Base-by-base conservation (phyloP, 2,329 filamentous ascomycete species). In the Phoma herbarum region DNA sequence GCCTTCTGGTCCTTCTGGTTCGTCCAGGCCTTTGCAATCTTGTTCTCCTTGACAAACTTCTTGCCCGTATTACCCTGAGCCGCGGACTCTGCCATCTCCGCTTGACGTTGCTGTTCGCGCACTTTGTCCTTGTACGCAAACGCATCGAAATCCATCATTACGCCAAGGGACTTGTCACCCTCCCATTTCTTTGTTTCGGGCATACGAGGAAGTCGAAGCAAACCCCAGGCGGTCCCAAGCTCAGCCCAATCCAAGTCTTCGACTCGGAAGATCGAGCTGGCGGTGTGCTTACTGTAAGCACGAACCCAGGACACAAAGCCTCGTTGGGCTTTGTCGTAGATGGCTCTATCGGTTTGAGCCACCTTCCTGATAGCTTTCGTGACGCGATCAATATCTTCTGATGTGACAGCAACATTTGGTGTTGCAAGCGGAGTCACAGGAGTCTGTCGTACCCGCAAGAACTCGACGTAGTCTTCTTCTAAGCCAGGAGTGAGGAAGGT, bases 251-350 rank as follows among this genome's bases (percentile, higher is more conserved):
- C 89, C 16, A 97, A 83, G 69, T 96, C 92, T 3, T 83, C 77
- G 2, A 92, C 82, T 11, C 90, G 87, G 81, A 99, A 99, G 66
- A 99, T 98, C 70, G 92, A 96, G 59, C 87, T 89, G 1, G 94
- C 93, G 65, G 93, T 88, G 71, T 98, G 95, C 70, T 95, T 96
- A 73, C 87, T 90, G 79, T 98, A 98, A 66, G 91, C 90, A 73
- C 93, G 88, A 1, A 96, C 88, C 91, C 93, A 98, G 72, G 90
- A 94, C 22, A 98, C 94, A 68, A 99, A 98, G 0, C 89, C 95
- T 61, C 89, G 88, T 73, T 97, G 92, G 0, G 90, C 93, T 71
- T 96, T 95, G 75, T 97, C 93, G 74, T 95, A 89, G 11, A 95
- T 74, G 25, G 87, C 86, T 23, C 89, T 81, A 73, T 92, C 90